These are phyloP conservation scores for Lathyrus oleraceus DNA, from an alignment of 306 rosid species.

Conservation along the genomic window DNA sequence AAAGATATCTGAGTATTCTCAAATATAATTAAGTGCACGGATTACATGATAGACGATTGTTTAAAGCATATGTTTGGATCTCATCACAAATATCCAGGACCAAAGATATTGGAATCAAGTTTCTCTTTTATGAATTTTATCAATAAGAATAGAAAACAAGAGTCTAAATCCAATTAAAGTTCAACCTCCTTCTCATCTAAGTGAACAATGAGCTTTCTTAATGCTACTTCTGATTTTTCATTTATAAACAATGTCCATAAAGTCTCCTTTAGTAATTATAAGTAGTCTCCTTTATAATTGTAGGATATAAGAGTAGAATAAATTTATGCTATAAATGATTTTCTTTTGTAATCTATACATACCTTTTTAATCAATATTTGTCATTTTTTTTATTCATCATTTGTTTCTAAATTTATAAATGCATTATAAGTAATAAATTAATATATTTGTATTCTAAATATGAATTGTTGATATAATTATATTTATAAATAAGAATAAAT, in stretches of 20 bases:
- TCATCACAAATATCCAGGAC: slow-evolving; percentile 81
- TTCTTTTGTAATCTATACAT: too few species aligned
- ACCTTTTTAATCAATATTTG: too few species aligned
- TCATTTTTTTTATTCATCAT: too few species aligned
- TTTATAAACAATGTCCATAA: background rate
- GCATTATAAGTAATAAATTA: too few species aligned
- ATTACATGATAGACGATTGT: slow-evolving; percentile 75
- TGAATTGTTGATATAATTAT: too few species aligned
- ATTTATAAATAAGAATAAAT: too few species aligned
- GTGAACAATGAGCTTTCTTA: slow-evolving; percentile 63
- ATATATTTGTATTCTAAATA: too few species aligned
- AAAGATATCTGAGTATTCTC: slow-evolving; percentile 75
- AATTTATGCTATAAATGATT: too few species aligned
- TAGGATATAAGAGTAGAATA: too few species aligned
- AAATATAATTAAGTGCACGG: slow-evolving; percentile 83
- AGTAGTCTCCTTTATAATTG: too few species aligned
- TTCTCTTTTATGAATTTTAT: slow-evolving; percentile 63
- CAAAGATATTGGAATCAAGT: slow-evolving; percentile 55
- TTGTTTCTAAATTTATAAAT: too few species aligned
- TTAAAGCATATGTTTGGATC: slow-evolving; percentile 84
- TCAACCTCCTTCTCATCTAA: slow-evolving; percentile 47
- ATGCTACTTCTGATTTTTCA: slow-evolving; percentile 64
- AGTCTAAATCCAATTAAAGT: slow-evolving; percentile 42
- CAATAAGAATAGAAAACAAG: slow-evolving; percentile 50
- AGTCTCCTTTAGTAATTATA: slow-evolving; percentile 57